Percentiles rank a stretch among this genome's conserved stretches.
Conservation (phyloP, 352 stramenopile genomes). For the Globisporangium takayamanum region DNA sequence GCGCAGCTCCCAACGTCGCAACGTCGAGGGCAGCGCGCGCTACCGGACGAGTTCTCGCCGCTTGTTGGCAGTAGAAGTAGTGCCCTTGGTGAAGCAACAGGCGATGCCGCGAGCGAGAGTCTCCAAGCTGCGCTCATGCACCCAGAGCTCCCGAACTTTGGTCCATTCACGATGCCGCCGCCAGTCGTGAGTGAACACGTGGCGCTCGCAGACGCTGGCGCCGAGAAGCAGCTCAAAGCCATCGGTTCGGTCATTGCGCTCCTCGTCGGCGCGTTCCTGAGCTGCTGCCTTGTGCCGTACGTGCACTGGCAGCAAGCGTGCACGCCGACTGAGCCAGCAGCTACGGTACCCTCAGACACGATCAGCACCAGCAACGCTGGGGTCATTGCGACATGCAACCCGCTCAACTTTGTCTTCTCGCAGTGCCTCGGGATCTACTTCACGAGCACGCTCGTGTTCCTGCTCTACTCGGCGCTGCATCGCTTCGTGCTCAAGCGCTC, state of each 20-base stretch:
- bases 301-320: constrained; percentile 69
- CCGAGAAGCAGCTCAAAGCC: constrained; percentile 49
- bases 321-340: constrained; percentile 16
- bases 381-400: constrained; percentile 65
- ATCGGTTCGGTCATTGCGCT: constrained; percentile 62
- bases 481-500: constrained; percentile 63
- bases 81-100: neutral
- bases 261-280: constrained; percentile 61
- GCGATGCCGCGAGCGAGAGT: constrained; percentile 20
- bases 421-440: constrained; percentile 81
- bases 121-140: constrained; percentile 54
- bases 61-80: constrained; percentile 8
- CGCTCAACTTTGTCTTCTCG: constrained; percentile 79
- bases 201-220: constrained; percentile 32
- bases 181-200: constrained; percentile 49
- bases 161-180: constrained; percentile 68
- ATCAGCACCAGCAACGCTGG: constrained; percentile 2
- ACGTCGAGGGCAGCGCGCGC: neutral
- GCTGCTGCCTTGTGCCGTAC: constrained; percentile 73
- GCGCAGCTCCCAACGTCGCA: neutral
- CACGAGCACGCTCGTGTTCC: constrained; percentile 64
- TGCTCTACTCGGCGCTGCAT: constrained; percentile 75
- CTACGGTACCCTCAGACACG: constrained; percentile 5
- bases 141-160: constrained; percentile 77
- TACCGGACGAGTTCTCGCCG: constrained; percentile 26